Base-by-base conservation (phyloP, 2,329 filamentous ascomycete species). In the Paracamarosporium sp. region DNA sequence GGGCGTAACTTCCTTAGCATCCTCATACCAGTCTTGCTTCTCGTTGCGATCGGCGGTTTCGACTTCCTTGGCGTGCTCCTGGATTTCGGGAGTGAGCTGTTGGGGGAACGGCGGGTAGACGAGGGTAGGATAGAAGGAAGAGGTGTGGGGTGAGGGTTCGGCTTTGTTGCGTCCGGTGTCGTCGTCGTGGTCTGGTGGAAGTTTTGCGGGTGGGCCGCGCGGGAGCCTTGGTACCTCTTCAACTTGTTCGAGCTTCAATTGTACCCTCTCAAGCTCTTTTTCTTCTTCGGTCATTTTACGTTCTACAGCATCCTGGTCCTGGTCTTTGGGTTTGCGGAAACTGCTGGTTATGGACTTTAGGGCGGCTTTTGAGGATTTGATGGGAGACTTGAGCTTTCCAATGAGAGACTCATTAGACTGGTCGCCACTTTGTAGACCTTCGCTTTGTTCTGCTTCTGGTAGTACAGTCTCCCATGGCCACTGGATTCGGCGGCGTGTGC, bases 11-110 rank as follows among this genome's bases (percentile, higher is more conserved):
- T 74, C 75, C 59, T 76, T 75, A 47, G 61, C 59, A 57, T 69
- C 76, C 65, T 77, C 62, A 86, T 93, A 95, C 69, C 85, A 87
- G 66, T 48, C 45, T 25, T 48, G 45, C 45, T 48, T 48, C 15
- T 48, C 45, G 30, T 22, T 48, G 20, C 45, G 45, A 20, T 48
- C 45, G 4, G 31, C 30, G 2, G 13, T 22, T 6, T 25, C 45
- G 4, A 35, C 30, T 27, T 48, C 30, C 6, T 48, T 22, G 20
- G 45, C 20, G 45, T 48, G 45, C 20, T n/a, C 12, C 22, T 89
- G 61, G 17, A 98, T 82, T 82, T 98, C 94, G 75, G 97, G 88
- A 64, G 96, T 84, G 35, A 97, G 85, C n/a, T 78, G 80, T 28
- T 82, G 78, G 5, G 94, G 93, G 84, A 97, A 92, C 13, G 94